Base-by-base conservation (phyloP, 306 rosid genomes). In the Castanea sativa region DNA sequence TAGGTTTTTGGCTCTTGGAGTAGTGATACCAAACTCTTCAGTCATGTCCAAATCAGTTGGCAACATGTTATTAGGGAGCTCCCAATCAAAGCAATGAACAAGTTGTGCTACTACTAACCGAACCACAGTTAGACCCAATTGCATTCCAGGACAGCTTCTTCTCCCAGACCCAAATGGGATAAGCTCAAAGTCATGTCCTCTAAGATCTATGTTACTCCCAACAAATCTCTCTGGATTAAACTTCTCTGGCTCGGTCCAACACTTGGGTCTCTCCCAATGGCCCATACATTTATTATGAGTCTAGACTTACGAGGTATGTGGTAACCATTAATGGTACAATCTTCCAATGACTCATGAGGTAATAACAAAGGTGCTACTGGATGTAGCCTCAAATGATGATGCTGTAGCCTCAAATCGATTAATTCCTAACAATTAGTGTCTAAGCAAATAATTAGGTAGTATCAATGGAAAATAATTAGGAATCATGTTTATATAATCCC, bases 351-450 rank as follows among this genome's bases (percentile, higher is more conserved):
- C 49, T 87, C 75, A 75, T 85, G 90, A 35, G 97, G 97, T 23
- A 88, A 2, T 35, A 88, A 67, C 23, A 91, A 68, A 5, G 97
- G 94, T 35, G 68, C 94, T 55, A 84, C 86, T 7, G 97, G 91
- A 74, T 90, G 97, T 12, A 90, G 16, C 83, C 97, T 85, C 29
- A 49, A 89, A 75, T 35, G 41, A 35, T 35, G 41, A 35, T 6
- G 41, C 9, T 35, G 6, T 35, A 35, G 41, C 41, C 8, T 35
- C 41, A 35, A 35, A 35, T 35, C 2, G 41, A 35, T 35, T 35
- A 35, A 35, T 35, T 35, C 41, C 41, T 35, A 35, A 35, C 41
- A 35, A 35, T 1, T 35, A 35, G 8, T 35, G 41, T 35, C 41
- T 35, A 35, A 35, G 41, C 41, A 35, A 35, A 35, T 35, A 35